Evolutionary conservation across 345 rosid genomes (phyloP), one percentile per base, ranked within the genome.

Genomic region (Clausena lansium): DNA sequence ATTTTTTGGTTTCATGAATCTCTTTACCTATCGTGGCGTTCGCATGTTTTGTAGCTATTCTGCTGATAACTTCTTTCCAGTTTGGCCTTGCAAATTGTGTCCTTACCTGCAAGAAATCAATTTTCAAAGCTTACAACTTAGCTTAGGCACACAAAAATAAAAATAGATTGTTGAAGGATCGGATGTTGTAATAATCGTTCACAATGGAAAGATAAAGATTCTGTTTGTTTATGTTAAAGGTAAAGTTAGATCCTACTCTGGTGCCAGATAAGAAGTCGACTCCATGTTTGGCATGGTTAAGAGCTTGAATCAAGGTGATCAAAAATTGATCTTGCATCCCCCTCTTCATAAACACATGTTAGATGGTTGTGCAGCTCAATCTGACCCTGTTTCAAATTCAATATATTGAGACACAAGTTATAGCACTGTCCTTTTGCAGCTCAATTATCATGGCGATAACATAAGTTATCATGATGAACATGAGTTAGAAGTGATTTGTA

Each of bases 71-170:
- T 77, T 94, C 97, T 81, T 78, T 92, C 99, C 99, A 94, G 75
- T 96, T 86, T 13, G 99, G 99, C 83, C 98, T 92, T 45, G 98
- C 98, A 79, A 96, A 94, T 80, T 96, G 99, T 61, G 98, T 96
- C 78, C 97, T 87, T 60, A 94, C 97, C 99, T 96, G 91, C 76
- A 83, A 15, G 30, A 77, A 74, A 70, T 17, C 22, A 57, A 67
- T 27, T 66, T 63, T 41, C 30, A 15, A 39, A 39, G 63, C 14
- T 55, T 60, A 39, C 65, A 38, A 17, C n/a, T 72, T 73, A 67
- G n/a, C n/a, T n/a, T n/a, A n/a, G n/a, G n/a, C 22, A 39, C 28
- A 13, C 7, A 13, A 45, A 45, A 13, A 13, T 45, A 45, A 45
- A 45, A 45, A 13, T 45, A 13, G 2, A 45, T 45, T 45, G 50